phyloP scores from a whole-genome alignment of 257 asterid species.

The Rehmannia glutinosa region DNA sequence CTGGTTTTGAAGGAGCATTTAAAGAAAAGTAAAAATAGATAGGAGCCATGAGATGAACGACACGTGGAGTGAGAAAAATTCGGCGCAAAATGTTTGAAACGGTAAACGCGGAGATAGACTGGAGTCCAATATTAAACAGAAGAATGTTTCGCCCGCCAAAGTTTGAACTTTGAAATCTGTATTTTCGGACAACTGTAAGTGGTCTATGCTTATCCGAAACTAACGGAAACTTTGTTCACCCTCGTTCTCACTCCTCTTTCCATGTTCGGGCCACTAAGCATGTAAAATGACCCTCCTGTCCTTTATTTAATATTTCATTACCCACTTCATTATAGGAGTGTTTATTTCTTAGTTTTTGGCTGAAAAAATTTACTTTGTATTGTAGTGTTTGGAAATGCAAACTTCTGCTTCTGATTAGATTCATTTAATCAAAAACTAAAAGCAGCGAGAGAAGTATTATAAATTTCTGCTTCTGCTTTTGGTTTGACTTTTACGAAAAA shows the following conservation, averaged over 20 bases:
- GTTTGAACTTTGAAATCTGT: slow-evolving; percentile 10
- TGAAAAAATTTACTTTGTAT: too few species aligned
- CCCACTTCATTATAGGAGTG: not conserved
- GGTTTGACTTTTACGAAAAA: too few species aligned
- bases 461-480: too few species aligned
- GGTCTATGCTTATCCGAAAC: slow-evolving; percentile 28
- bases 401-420: too few species aligned
- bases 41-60: not conserved
- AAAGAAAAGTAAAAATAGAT: not conserved
- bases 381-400: too few species aligned
- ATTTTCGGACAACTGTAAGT: not conserved
- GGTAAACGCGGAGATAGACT: slow-evolving; percentile 44
- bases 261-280: too few species aligned
- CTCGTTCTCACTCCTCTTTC: too few species aligned
- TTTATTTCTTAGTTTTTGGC: too few species aligned
- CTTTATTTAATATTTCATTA: not conserved
- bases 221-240: slow-evolving; percentile 30
- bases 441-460: too few species aligned
- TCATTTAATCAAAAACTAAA: too few species aligned
- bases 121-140: slow-evolving; percentile 16
- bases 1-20: not conserved
- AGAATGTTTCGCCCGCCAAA: slow-evolving; percentile 27
- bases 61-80: not conserved
- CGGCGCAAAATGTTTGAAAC: slow-evolving; percentile 23
- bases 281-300: slow-evolving; percentile 1